These are phyloP conservation scores for Daedaleopsis sinensis DNA, from an alignment of 768 basidiomycete species.

Conservation along the genomic window DNA sequence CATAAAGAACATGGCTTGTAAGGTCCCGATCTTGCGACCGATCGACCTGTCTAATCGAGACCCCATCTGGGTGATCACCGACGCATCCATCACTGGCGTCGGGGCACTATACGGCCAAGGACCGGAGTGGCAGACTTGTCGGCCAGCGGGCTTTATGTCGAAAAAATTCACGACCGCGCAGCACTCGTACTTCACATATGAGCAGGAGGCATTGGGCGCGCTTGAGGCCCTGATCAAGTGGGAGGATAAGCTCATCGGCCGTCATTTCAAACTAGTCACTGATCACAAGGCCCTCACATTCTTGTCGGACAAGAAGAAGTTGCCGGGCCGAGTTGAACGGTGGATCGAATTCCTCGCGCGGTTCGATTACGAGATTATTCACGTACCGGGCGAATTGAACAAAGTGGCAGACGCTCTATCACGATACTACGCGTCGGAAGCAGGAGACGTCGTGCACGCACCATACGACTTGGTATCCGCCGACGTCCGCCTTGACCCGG, in stretches of 20 bases:
- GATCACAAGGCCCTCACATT: constrained; percentile 28
- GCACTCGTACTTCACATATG: constrained; percentile 25
- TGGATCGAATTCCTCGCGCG: constrained; percentile 36
- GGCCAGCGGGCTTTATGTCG: constrained; percentile 34
- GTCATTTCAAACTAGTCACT: background rate
- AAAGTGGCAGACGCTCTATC: constrained; percentile 36
- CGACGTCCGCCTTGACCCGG: background rate
- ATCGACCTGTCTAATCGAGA: constrained; percentile 12
- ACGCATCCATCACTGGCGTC: constrained; percentile 23
- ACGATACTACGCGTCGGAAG: constrained; percentile 26
- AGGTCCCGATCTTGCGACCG: constrained; percentile 20
- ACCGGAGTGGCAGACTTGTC: constrained; percentile 25
- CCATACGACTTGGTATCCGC: constrained; percentile 14
- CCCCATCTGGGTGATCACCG: constrained; percentile 28
- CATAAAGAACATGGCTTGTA: constrained; percentile 19
- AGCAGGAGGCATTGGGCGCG: constrained; percentile 21
- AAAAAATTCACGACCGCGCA: constrained; percentile 34
- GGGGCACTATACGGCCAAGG: constrained; percentile 32
- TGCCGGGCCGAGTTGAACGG: constrained; percentile 25
- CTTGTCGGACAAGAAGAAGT: constrained; percentile 18
- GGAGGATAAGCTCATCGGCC: constrained; percentile 37
- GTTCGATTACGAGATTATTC: constrained; percentile 32
- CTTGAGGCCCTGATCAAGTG: constrained; percentile 31
- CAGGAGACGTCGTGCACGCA: constrained; percentile 12
- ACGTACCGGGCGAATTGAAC: constrained; percentile 29